Conservation (phyloP, 2,329 filamentous ascomycete genomes). For the Botrytis fragariae region DNA sequence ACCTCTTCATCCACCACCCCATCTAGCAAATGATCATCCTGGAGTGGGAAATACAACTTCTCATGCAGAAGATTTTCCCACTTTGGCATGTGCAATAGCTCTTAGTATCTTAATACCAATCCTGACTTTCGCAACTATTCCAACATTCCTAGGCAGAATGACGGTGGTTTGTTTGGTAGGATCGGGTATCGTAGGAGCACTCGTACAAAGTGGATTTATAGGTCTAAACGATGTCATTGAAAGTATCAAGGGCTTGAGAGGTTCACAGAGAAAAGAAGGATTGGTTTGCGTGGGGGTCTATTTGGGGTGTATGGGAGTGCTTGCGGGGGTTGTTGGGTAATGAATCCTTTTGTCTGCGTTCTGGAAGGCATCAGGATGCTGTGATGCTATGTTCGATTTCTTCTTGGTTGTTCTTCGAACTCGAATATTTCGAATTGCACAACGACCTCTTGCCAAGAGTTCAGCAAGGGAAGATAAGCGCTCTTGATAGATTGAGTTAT, state of each 20-base stretch:
- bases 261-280: constrained; percentile 27
- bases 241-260: constrained; percentile 8
- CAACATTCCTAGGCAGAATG: constrained; percentile 56
- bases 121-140: constrained; percentile 56
- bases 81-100: constrained; percentile 50
- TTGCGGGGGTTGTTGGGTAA: constrained; percentile 32
- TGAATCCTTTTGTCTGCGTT: background rate
- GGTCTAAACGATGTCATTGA: background rate
- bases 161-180: constrained; percentile 55
- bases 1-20: constrained; percentile 15
- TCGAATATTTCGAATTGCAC: background rate
- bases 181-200: constrained; percentile 41
- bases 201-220: constrained; percentile 29
- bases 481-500: background rate
- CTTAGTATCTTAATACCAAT: constrained; percentile 54
- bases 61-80: constrained; percentile 36
- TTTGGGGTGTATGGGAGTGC: constrained; percentile 32
- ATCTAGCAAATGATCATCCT: background rate
- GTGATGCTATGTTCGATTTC: no score
- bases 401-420: no score
- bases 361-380: background rate
- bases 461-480: fast-evolving
- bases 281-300: constrained; percentile 34
- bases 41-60: constrained; percentile 21
- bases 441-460: fast-evolving